These are phyloP conservation scores for Rhynchosporium secalis DNA, from an alignment of 2,329 filamentous ascomycete species.

Conservation along the genomic window DNA sequence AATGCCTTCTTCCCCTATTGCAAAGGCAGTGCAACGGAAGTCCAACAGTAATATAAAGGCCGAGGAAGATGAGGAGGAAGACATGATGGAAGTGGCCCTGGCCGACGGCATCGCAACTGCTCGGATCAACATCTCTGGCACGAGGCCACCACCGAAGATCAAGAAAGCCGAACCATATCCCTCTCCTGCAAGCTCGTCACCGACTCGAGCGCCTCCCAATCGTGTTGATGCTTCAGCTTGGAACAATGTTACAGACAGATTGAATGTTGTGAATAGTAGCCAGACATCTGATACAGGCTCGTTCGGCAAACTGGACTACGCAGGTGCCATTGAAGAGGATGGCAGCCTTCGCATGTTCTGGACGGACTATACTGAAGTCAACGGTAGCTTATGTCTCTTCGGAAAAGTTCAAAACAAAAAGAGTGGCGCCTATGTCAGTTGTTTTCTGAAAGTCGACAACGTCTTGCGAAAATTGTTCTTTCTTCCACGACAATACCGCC, in stretches of 20 bases:
- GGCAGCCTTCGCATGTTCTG: slow-evolving; percentile 94
- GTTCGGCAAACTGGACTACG: slow-evolving; percentile 78
- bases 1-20: slow-evolving; percentile 81
- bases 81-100: slow-evolving; percentile 86
- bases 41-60: slow-evolving; percentile 55
- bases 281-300: slow-evolving; percentile 61
- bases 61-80: slow-evolving; percentile 71
- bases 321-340: slow-evolving; percentile 89
- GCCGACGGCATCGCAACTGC: slow-evolving; percentile 65
- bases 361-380: slow-evolving; percentile 93
- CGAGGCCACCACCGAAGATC: slow-evolving; percentile 73
- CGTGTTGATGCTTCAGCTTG: slow-evolving; percentile 79
- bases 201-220: slow-evolving; percentile 58
- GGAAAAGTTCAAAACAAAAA: slow-evolving; percentile 94
- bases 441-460: slow-evolving; percentile 95
- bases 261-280: slow-evolving; percentile 81
- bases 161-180: slow-evolving; percentile 67
- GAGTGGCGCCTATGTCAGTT: slow-evolving; percentile 77
- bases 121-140: slow-evolving; percentile 83
- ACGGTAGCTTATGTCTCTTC: slow-evolving; percentile 88
- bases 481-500: slow-evolving; percentile 71
- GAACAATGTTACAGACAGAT: slow-evolving; percentile 81
- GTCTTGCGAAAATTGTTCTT: slow-evolving; percentile 92
- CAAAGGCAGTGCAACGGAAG: slow-evolving; percentile 75
- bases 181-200: slow-evolving; percentile 75